Base-by-base conservation (phyloP, 805 yeast genomes). In the Ogataea naganishii region DNA sequence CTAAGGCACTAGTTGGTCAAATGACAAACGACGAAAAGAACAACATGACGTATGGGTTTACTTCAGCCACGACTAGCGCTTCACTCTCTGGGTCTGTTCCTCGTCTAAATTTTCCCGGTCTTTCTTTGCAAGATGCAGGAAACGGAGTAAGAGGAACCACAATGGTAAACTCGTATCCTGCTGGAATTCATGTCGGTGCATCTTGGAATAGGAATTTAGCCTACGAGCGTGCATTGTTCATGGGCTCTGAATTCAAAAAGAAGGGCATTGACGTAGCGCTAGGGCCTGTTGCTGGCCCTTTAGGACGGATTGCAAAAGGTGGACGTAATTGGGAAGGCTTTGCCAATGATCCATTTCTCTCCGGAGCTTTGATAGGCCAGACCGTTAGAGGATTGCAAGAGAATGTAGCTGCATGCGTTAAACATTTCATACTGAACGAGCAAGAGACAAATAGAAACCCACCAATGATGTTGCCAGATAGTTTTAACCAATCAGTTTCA, bases 241-340 rank as follows among this genome's bases (percentile, higher is more conserved):
- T 74, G 33, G 81, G 79, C 4, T 54, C 58, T 37, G 81, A 75
- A 44, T 66, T 64, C 36, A 62, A 60, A 37, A 52, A 45, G 4
- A 74, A 73, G 43, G 79, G 79, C 16, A 72, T 69, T 11, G 67
- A 73, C 43, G 58, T 72, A 21, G 59, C 69, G 10, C 53, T 74
- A 13, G 80, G 77, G 0, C 82, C 81, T 1, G 58, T 60, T 3
- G 56, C 70, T 23, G 80, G 80, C 0, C 81, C 81, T 8, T 60
- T 75, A 25, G 82, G 81, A 1, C 56, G 62, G 20, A 68, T 73
- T 41, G 80, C 79, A 4, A 68, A 66, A 23, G 81, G 77, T 14
- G 81, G 82, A 5, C 57, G 80, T 39, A 70, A 68, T 49, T 73
- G 80, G 78, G 80, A 75, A 51, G 64, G 74, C 22, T 73, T 72